Evolutionary conservation across 2,329 filamentous ascomycete genomes (phyloP).

Genomic region (Lachnellula subtilissima): DNA sequence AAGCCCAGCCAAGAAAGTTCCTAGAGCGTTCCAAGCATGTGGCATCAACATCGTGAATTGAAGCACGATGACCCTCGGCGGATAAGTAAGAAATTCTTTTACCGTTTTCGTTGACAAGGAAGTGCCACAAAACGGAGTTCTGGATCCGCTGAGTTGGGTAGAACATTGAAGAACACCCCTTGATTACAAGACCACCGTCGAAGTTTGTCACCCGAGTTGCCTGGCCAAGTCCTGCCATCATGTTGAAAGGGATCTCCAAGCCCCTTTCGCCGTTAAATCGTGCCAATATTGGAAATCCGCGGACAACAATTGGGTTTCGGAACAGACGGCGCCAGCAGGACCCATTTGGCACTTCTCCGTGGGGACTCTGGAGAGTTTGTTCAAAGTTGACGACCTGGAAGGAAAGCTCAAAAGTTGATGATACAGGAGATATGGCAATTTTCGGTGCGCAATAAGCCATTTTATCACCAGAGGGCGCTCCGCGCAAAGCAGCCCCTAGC

Average conservation of each 20-base stretch:
- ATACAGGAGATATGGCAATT: not conserved
- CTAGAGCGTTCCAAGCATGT: not conserved
- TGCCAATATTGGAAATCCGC: slow-evolving; percentile 13
- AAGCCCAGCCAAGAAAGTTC: not conserved
- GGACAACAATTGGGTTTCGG: slow-evolving; percentile 10
- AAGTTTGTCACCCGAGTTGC: slow-evolving; percentile 5
- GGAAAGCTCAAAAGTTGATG: no score
- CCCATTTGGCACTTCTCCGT: not conserved
- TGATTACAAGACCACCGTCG: slow-evolving; percentile 2
- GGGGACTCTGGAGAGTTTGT: no score
- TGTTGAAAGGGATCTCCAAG: slow-evolving; percentile 23
- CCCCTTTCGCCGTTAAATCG: slow-evolving; percentile 7
- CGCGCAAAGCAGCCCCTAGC: slow-evolving; percentile 4
- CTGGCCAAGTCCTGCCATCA: slow-evolving; percentile 19
- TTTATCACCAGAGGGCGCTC: not conserved
- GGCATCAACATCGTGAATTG: not conserved
- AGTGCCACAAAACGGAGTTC: slow-evolving; percentile 2
- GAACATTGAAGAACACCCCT: slow-evolving; percentile 9
- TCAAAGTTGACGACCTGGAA: no score
- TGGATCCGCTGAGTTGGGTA: not conserved
- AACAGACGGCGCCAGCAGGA: slow-evolving; percentile 12
- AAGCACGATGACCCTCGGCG: not conserved
- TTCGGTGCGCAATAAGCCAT: not conserved
- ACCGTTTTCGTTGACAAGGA: not conserved
- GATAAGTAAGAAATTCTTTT: not conserved